Conservation (phyloP, 2,329 filamentous ascomycete genomes). For the Alternaria sp. region DNA sequence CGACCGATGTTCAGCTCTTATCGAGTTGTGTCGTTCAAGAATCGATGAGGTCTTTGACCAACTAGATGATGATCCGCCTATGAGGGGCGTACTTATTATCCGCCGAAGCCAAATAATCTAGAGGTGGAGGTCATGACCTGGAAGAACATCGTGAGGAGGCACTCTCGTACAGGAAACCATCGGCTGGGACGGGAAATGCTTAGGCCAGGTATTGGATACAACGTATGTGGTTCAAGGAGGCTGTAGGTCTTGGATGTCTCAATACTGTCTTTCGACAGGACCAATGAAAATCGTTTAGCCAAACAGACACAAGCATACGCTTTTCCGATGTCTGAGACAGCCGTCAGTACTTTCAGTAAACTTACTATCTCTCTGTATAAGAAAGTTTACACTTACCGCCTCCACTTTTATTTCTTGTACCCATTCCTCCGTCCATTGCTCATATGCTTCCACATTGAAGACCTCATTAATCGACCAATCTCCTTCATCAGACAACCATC, state of each 20-base stretch:
- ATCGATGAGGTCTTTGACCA: not conserved
- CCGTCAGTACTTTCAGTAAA: not conserved
- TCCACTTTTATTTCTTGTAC: not conserved
- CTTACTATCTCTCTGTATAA: not conserved
- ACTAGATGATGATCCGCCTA: not conserved
- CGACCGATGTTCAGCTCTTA: not conserved
- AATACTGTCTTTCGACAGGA: not conserved
- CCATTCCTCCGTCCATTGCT: not conserved
- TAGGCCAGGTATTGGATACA: not conserved
- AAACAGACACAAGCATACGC: not conserved
- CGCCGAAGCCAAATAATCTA: not conserved
- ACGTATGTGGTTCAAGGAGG: not conserved
- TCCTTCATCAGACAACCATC: too few species aligned
- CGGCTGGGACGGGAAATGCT: not conserved
- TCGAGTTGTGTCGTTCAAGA: not conserved
- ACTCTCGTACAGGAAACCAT: not conserved
- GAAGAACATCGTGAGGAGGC: not conserved
- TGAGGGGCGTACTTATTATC: not conserved
- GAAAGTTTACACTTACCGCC: not conserved
- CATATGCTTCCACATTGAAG: not conserved
- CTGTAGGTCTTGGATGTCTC: not conserved
- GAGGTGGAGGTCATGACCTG: not conserved
- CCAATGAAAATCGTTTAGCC: not conserved
- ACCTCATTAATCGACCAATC: not conserved
- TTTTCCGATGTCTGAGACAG: not conserved